Conservation (phyloP, 352 stramenopile genomes). For the Phytophthora litchii region DNA sequence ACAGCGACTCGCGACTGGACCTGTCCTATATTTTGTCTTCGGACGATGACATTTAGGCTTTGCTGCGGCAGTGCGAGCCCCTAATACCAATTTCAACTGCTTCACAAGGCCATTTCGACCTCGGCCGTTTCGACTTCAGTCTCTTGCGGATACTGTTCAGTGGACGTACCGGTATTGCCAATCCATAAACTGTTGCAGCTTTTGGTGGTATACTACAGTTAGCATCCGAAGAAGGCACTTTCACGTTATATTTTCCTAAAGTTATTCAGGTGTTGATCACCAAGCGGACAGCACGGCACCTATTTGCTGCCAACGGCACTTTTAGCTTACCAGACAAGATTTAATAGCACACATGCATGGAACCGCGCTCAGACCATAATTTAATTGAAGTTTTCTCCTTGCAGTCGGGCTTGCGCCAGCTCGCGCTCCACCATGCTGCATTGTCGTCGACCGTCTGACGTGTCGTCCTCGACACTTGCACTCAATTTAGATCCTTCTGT, state of each 20-base stretch:
- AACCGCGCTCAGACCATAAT: conserved; percentile 13
- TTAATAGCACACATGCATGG: conserved; percentile 8
- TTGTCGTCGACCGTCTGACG: conserved; percentile 20
- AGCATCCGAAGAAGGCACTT: conserved; percentile 3
- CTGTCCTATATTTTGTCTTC: conserved; percentile 29
- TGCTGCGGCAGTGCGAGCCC: too few species aligned
- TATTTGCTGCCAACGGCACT: not conserved
- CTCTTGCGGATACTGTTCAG: too few species aligned
- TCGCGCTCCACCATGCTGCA: conserved; percentile 28
- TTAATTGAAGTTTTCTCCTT: conserved; percentile 6
- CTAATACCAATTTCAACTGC: too few species aligned
- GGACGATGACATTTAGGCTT: not conserved
- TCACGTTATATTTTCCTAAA: conserved; percentile 10
- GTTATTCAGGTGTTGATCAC: conserved; percentile 1
- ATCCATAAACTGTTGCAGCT: too few species aligned
- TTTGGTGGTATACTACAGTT: too few species aligned
- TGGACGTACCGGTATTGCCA: too few species aligned
- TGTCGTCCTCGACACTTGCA: conserved; percentile 31
- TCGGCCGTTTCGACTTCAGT: too few species aligned
- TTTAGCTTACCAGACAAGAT: not conserved
- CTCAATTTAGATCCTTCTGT: conserved; percentile 36
- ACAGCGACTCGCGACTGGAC: conserved; percentile 1
- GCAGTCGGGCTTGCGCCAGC: not conserved
- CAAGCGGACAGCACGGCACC: not conserved
- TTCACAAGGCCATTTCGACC: too few species aligned